Base-by-base conservation (phyloP, 768 basidiomycete genomes). In the Rubroboletus satanas region DNA sequence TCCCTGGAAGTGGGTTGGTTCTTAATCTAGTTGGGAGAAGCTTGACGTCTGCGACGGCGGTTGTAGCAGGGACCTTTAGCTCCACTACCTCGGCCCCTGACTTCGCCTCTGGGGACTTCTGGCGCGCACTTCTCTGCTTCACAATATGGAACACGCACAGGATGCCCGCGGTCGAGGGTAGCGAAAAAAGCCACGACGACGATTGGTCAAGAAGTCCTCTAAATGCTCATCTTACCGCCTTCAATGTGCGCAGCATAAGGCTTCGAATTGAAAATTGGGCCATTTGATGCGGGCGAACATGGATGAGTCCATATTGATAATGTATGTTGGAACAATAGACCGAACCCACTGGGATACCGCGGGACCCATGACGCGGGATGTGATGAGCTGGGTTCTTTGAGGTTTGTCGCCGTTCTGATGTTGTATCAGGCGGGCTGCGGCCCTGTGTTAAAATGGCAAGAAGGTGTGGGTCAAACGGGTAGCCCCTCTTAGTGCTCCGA, bases 191-290 rank as follows among this genome's bases (percentile, higher is more conserved):
- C 36, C 38, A 12, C 9, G 2, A 17, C 39, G 52, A 57, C 47
- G 56, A 68, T 69, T 69, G 66, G 62, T 49, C 54, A 31, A 52
- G 62, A 62, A 66, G 59, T 32, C 15, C 4, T 28, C 4, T 45
- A 42, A 28, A 17, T 38, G 49, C 38, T 43, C 49, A 21, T 41
- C 41, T 43, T 52, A 63, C n/a, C 33, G 48, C 35, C 45, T 49
- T 55, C 45, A 54, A 48, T 52, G 58, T 50, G 62, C 56, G 54
- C 55, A 60, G 52, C 48, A 49, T 49, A 38, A 39, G 51, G 54
- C 63, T 68, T 68, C 67, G 63, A 69, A 67, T 70, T 70, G 66
- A 45, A 61, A 67, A 63, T 64, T 60, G 37, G 39, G 43, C 18
- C 46, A 58, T 59, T 64, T 64, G 66, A 66, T 64, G 69, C 52